Conservation (phyloP, 306 rosid species). For the cucumber (Cucumis sativus) region DNA sequence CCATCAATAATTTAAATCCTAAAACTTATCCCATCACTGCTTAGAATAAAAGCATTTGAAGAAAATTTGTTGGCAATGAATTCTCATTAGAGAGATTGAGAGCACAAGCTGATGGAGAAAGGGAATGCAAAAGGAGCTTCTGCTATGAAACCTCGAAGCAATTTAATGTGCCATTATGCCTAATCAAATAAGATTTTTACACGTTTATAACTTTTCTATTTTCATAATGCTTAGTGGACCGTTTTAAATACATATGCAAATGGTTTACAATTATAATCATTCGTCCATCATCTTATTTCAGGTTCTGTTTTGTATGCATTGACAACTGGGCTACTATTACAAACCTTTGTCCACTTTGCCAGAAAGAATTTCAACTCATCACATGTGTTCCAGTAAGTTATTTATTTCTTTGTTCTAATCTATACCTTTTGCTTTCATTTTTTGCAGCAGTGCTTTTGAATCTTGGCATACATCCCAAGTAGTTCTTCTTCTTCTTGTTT, state of each 20-base stretch:
- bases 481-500: background rate
- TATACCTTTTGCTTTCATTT: background rate
- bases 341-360: slow-evolving; percentile 97
- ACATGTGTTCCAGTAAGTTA: slow-evolving; percentile 97
- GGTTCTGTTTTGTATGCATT: slow-evolving; percentile 95
- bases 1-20: too few species aligned
- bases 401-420: slow-evolving; percentile 21
- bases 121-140: too few species aligned
- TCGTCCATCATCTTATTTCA: slow-evolving; percentile 23
- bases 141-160: too few species aligned
- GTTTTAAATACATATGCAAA: slow-evolving; percentile 82
- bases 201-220: too few species aligned
- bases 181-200: too few species aligned
- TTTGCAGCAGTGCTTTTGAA: background rate
- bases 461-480: background rate
- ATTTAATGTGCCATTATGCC: too few species aligned
- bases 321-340: slow-evolving; percentile 99
- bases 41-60: too few species aligned
- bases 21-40: too few species aligned
- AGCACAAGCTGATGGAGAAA: too few species aligned
- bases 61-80: too few species aligned
- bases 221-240: too few species aligned
- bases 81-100: too few species aligned
- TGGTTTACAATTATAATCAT: background rate
- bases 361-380: slow-evolving; percentile 90